These are phyloP conservation scores for Sambucus nigra DNA, from an alignment of 129 eudicot species.

Conservation along the genomic window DNA sequence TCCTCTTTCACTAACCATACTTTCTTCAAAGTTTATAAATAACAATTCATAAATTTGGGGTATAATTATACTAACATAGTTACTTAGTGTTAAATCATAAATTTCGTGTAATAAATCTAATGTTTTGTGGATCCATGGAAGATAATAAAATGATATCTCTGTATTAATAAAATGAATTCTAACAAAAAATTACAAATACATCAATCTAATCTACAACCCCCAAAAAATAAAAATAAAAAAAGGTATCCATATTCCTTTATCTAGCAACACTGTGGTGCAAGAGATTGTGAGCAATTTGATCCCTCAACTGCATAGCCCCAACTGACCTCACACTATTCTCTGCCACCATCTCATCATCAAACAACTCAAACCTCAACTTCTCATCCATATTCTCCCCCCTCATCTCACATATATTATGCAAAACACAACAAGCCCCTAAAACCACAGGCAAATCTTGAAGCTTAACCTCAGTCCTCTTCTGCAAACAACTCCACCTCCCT, in stretches of 20 bases:
- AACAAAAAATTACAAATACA: background rate
- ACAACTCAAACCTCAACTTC: slow-evolving; percentile 43
- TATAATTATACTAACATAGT: no score
- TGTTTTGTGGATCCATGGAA: no score
- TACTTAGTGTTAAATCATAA: no score
- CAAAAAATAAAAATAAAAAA: background rate
- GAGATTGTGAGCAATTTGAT: slow-evolving; percentile 56
- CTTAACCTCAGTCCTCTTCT: slow-evolving; percentile 59
- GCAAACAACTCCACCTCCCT: slow-evolving; percentile 71
- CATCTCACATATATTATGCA: slow-evolving; percentile 76
- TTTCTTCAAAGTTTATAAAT: no score
- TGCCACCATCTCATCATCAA: slow-evolving; percentile 49
- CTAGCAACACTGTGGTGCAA: slow-evolving; percentile 25
- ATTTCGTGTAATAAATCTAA: no score
- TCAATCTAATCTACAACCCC: background rate
- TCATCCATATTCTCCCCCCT: slow-evolving; percentile 32
- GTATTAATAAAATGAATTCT: background rate
- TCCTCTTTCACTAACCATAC: no score
- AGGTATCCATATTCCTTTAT: no score
- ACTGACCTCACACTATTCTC: slow-evolving; percentile 36
- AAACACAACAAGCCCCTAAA: slow-evolving; percentile 66
- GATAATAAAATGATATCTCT: background rate
- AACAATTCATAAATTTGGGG: no score
- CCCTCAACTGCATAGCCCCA: slow-evolving; percentile 44
- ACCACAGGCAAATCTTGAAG: slow-evolving; percentile 65